These are phyloP conservation scores for Daldinia eschscholtzii DNA, from an alignment of 2,329 filamentous ascomycete species.

Conservation along the genomic window DNA sequence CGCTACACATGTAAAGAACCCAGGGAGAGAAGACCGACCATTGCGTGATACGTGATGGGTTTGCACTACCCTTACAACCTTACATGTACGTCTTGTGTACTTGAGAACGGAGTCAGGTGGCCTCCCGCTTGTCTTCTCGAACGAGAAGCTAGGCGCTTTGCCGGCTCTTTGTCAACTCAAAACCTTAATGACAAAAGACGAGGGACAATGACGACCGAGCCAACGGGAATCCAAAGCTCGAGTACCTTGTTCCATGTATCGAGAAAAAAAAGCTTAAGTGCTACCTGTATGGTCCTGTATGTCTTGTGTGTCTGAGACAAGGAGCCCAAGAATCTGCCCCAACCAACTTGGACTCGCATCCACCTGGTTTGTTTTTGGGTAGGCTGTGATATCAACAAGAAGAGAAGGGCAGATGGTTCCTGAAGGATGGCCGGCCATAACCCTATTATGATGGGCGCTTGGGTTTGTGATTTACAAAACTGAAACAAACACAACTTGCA, in stretches of 20 bases:
- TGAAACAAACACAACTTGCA: constrained; percentile 37
- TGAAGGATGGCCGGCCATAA: constrained; percentile 27
- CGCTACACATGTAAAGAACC: background rate
- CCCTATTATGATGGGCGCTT: constrained; percentile 40
- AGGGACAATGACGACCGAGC: constrained; percentile 24
- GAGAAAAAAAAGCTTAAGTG: constrained; percentile 23
- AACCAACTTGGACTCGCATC: constrained; percentile 28
- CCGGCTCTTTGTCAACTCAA: constrained; percentile 32
- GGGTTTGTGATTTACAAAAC: constrained; percentile 32
- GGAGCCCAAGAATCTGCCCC: constrained; percentile 19
- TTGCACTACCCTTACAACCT: constrained; percentile 22
- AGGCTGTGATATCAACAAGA: constrained; percentile 28
- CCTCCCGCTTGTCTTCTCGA: constrained; percentile 28
- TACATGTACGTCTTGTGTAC: constrained; percentile 11
- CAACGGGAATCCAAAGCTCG: constrained; percentile 18
- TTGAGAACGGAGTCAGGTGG: constrained; percentile 36
- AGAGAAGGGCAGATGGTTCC: constrained; percentile 20
- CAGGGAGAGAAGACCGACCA: constrained; percentile 31
- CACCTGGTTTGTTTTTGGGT: constrained; percentile 9
- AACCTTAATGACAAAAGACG: constrained; percentile 30
- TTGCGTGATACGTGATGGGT: constrained; percentile 27
- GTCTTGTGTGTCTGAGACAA: constrained; percentile 38
- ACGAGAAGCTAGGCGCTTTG: constrained; percentile 24
- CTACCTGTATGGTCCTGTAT: constrained; percentile 5
- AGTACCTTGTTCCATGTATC: constrained; percentile 28